Conservation (phyloP, 306 rosid genomes). For the Trifolium pratense region DNA sequence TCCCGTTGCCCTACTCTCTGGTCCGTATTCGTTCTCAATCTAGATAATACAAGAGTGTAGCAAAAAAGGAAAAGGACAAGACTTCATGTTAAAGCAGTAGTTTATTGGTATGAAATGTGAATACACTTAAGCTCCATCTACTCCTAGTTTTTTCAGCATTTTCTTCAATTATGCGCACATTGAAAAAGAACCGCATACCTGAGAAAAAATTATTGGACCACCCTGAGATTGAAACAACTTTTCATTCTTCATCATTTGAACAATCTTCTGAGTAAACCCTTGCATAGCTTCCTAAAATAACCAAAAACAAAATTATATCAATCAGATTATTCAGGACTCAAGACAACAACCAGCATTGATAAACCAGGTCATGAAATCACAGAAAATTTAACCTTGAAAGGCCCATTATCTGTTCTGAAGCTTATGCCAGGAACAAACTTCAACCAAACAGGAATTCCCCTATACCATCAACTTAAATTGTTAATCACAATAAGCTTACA, state of each 20-base stretch:
- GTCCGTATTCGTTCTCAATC: slow-evolving; percentile 97
- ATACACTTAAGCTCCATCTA: background rate
- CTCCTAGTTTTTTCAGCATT: slow-evolving; percentile 23
- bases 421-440: slow-evolving; percentile 94
- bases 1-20: slow-evolving; percentile 65
- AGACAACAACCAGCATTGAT: background rate
- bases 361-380: slow-evolving; percentile 32
- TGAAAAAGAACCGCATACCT: slow-evolving; percentile 54
- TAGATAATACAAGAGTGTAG: slow-evolving; percentile 31
- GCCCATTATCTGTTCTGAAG: slow-evolving; percentile 91
- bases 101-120: slow-evolving; percentile 19
- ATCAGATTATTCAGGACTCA: slow-evolving; percentile 14
- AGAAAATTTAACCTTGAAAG: slow-evolving; percentile 73
- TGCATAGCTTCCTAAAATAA: slow-evolving; percentile 80
- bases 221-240: slow-evolving; percentile 89
- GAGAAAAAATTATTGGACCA: slow-evolving; percentile 95
- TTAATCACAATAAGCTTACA: slow-evolving; percentile 36
- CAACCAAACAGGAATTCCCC: slow-evolving; percentile 98
- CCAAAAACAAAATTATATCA: background rate
- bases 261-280: slow-evolving; percentile 87
- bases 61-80: background rate
- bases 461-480: slow-evolving; percentile 43
- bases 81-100: slow-evolving; percentile 9
- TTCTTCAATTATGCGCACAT: slow-evolving; percentile 20
- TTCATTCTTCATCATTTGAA: slow-evolving; percentile 87